A percentile compares a stretch with the other conserved stretches of the same genome.
Conservation (phyloP, 768 basidiomycete genomes). For the Pulveroboletus ravenelii region DNA sequence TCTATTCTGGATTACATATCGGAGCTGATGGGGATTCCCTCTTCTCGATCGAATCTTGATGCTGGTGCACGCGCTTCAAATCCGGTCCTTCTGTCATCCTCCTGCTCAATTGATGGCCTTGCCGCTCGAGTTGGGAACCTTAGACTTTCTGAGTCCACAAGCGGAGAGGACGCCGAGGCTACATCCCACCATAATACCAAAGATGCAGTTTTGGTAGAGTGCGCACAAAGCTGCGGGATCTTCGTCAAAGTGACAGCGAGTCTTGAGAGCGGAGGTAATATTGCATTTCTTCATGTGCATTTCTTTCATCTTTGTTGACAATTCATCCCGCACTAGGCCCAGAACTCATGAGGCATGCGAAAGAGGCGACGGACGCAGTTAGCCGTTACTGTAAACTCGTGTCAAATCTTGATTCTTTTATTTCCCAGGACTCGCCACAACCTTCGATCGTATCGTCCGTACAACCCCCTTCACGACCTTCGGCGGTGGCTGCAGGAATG, state of each 20-base stretch:
- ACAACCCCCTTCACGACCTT: neutral
- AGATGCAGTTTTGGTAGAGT: constrained; percentile 29
- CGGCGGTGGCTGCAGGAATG: constrained; percentile 10
- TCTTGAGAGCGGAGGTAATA: constrained; percentile 20
- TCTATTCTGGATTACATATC: constrained; percentile 45
- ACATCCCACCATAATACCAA: neutral
- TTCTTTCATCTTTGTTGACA: neutral
- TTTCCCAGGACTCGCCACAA: neutral
- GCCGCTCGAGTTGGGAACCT: constrained; percentile 16
- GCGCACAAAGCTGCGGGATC: constrained; percentile 37
- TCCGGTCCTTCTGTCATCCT: neutral
- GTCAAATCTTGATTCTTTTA: constrained; percentile 8
- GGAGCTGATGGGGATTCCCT: constrained; percentile 31
- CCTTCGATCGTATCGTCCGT: neutral
- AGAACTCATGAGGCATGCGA: constrained; percentile 17
- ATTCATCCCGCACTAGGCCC: constrained; percentile 5
- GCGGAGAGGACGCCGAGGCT: neutral
- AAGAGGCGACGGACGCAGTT: constrained; percentile 16
- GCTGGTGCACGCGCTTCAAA: neutral
- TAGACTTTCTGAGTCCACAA: constrained; percentile 12
- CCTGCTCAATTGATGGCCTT: constrained; percentile 17
- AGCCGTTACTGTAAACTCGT: constrained; percentile 16
- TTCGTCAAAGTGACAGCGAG: constrained; percentile 44
- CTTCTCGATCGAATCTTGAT: neutral
- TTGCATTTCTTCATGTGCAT: no score